phyloP scores from a whole-genome alignment of 352 stramenopile genomes.

The Thraustochytrium striatum region DNA sequence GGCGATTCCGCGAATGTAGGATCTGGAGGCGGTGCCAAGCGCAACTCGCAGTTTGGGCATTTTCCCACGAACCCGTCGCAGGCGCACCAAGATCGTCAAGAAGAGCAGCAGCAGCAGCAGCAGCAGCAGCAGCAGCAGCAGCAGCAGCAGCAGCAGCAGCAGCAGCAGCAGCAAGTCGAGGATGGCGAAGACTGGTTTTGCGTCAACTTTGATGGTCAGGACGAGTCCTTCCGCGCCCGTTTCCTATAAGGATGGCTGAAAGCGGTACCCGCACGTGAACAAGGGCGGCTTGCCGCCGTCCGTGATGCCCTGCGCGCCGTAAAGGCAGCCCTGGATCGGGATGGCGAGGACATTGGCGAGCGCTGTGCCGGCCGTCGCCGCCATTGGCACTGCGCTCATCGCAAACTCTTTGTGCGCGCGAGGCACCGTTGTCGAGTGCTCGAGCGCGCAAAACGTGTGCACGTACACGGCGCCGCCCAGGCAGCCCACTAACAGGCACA shows the following conservation, averaged over 20 bases:
- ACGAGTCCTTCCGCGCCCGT: constrained; percentile 28
- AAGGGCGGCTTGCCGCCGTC: constrained; percentile 55
- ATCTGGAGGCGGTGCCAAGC: background rate
- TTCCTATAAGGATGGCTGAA: constrained; percentile 19
- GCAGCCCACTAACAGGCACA: constrained; percentile 67
- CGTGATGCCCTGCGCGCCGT: constrained; percentile 60
- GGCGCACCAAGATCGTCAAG: no score
- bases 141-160: background rate
- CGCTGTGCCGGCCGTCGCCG: constrained; percentile 77
- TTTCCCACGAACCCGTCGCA: no score
- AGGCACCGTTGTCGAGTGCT: constrained; percentile 62
- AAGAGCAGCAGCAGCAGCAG: background rate
- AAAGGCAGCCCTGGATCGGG: constrained; percentile 84
- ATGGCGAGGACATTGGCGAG: constrained; percentile 77
- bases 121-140: background rate
- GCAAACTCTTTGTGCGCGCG: constrained; percentile 68
- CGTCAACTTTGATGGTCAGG: constrained; percentile 28
- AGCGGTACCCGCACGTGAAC: constrained; percentile 1
- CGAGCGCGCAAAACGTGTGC: constrained; percentile 80
- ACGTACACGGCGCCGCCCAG: constrained; percentile 82
- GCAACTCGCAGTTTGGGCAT: no score
- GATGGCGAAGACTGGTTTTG: constrained; percentile 23
- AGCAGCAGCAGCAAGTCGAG: background rate
- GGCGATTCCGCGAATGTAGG: no score
- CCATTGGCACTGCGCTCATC: constrained; percentile 72